phyloP scores from a whole-genome alignment of 2,329 filamentous ascomycete species.

The Scopulariopsis brevicaulis region DNA sequence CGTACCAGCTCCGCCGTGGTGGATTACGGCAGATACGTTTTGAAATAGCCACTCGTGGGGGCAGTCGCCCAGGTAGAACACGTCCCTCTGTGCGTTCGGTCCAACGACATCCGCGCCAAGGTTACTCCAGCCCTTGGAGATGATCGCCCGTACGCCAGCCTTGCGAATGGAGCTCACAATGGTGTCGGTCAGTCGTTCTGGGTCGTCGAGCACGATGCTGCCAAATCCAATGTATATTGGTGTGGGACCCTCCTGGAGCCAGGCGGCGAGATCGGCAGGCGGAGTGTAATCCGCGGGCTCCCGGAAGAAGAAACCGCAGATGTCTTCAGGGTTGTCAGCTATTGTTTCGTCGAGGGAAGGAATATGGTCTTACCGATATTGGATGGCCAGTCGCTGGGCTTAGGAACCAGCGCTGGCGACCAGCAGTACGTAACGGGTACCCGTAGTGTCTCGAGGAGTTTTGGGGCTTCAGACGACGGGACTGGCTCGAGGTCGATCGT shows the following conservation, averaged over 20 bases:
- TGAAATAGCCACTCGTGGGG: constrained; percentile 88
- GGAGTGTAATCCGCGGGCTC: constrained; percentile 56
- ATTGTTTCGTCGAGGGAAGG: not conserved
- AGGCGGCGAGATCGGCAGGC: constrained; percentile 50
- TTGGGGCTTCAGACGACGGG: constrained; percentile 72
- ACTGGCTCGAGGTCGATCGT: constrained; percentile 68
- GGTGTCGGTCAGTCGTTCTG: constrained; percentile 55
- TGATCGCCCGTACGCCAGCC: constrained; percentile 62
- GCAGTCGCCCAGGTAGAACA: constrained; percentile 76
- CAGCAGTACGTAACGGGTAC: constrained; percentile 89
- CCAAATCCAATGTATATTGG: constrained; percentile 79
- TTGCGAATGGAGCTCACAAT: constrained; percentile 60
- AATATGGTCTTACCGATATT: constrained; percentile 32
- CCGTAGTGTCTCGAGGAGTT: constrained; percentile 61
- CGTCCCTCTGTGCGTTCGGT: constrained; percentile 49
- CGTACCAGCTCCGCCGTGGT: constrained; percentile 81
- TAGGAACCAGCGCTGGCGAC: constrained; percentile 68
- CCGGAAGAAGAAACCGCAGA: constrained; percentile 70
- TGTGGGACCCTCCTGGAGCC: constrained; percentile 57
- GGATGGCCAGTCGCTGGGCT: constrained; percentile 63
- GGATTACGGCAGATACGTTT: constrained; percentile 69
- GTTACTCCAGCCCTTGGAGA: constrained; percentile 84
- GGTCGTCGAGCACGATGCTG: constrained; percentile 71
- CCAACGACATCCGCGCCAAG: constrained; percentile 60
- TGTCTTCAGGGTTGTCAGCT: constrained; percentile 22